phyloP scores from a whole-genome alignment of 306 rosid genomes.

The Clitoria ternatea region DNA sequence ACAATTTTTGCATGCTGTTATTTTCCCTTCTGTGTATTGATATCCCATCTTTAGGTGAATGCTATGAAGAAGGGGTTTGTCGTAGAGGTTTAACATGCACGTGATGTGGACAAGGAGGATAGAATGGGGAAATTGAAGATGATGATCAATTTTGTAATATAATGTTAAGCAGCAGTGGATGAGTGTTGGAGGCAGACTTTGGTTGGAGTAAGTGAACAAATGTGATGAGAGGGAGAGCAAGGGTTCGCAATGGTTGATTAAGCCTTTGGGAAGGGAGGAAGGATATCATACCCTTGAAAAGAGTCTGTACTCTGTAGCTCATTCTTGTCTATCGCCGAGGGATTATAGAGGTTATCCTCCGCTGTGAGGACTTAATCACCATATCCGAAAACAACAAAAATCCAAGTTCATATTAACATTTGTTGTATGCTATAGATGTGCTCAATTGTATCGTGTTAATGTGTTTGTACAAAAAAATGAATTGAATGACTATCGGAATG shows the following conservation, averaged over 20 bases:
- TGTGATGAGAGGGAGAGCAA: background rate
- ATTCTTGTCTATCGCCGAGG: background rate
- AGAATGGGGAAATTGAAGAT: background rate
- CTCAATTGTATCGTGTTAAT: background rate
- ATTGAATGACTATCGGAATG: background rate
- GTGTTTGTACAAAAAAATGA: background rate
- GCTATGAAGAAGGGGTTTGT: background rate
- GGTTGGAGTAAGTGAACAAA: background rate
- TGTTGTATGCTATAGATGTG: background rate
- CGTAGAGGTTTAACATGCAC: background rate
- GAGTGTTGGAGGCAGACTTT: background rate
- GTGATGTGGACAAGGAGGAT: background rate
- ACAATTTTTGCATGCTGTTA: background rate
- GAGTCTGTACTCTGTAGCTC: background rate
- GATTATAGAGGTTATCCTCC: background rate
- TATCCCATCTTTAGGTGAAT: background rate
- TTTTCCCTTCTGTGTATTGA: background rate
- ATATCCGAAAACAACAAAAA: background rate
- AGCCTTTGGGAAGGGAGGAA: background rate
- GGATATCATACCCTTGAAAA: background rate
- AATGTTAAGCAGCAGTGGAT: background rate
- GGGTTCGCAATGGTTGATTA: background rate
- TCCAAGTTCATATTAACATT: background rate
- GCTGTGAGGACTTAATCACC: background rate
- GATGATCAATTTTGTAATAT: background rate